Conservation (phyloP, 2,329 filamentous ascomycete species). For the Hypomyces rosellus region DNA sequence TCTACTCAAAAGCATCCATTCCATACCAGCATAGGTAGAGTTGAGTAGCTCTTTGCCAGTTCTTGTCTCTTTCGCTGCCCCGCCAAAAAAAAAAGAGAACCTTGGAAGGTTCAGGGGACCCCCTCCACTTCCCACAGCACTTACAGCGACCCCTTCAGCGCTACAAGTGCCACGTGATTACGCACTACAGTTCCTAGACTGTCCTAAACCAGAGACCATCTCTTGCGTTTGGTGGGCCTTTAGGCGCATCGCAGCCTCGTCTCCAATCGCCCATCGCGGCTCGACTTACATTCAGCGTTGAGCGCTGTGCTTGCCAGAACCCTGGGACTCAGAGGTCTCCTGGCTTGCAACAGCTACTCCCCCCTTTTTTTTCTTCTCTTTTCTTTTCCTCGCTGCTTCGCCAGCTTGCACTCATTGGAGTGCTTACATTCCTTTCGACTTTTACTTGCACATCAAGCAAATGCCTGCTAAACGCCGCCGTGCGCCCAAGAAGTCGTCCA, state of each 20-base stretch:
- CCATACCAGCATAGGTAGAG: too few relatives aligned
- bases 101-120: too few relatives aligned
- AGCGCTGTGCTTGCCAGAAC: conserved; percentile 22
- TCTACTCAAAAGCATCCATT: too few relatives aligned
- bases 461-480: conserved; percentile 27
- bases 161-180: neutral
- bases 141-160: too few relatives aligned
- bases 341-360: conserved; percentile 7
- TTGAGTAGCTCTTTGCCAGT: too few relatives aligned
- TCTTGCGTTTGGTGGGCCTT: conserved; percentile 6
- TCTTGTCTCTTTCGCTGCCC: too few relatives aligned
- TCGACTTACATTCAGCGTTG: conserved; percentile 28
- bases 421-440: neutral
- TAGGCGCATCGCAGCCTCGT: conserved; percentile 14
- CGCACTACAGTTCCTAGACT: neutral
- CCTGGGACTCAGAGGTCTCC: conserved; percentile 15
- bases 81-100: too few relatives aligned
- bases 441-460: conserved; percentile 16
- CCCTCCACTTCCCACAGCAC: too few relatives aligned
- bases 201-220: too few relatives aligned
- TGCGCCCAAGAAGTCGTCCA: conserved; percentile 5
- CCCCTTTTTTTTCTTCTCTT: too few relatives aligned
- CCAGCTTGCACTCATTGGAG: conserved; percentile 2
- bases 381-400: neutral
- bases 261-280: conserved; percentile 19